Evolutionary conservation across 345 rosid species (phyloP).

Genomic region (Pistacia atlantica): DNA sequence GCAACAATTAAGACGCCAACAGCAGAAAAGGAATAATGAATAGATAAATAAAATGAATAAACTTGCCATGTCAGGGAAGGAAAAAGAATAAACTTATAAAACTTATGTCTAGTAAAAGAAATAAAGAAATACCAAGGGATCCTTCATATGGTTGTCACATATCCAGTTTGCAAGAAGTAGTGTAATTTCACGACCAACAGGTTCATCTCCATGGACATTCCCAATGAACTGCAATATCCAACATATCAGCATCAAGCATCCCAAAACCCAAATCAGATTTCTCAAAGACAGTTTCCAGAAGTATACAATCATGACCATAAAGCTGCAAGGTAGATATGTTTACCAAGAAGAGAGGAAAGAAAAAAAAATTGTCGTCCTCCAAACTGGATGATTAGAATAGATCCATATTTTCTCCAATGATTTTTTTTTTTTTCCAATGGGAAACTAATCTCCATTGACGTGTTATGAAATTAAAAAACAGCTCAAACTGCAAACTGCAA

Average conservation of each 20-base stretch:
- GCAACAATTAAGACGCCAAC: conserved; percentile 7
- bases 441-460: neutral
- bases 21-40: neutral
- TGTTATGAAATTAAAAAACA: neutral
- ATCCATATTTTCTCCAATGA: neutral
- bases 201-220: conserved; percentile 97
- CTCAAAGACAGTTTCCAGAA: neutral
- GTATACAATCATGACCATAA: neutral
- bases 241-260: conserved; percentile 20
- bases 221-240: conserved; percentile 71
- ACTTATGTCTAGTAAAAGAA: conserved; percentile 10
- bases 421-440: too few species aligned
- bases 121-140: conserved; percentile 69
- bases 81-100: neutral
- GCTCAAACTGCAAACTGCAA: neutral
- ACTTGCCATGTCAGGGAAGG: conserved; percentile 3
- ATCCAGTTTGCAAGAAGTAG: conserved; percentile 87
- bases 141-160: conserved; percentile 73
- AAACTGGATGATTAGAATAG: neutral
- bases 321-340: neutral
- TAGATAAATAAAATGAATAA: neutral
- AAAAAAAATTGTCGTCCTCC: neutral
- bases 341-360: neutral
- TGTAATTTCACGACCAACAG: conserved; percentile 90
- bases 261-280: conserved; percentile 5